Conservation (phyloP, 2,329 filamentous ascomycete species). For the Simplicillium aogashimaense region DNA sequence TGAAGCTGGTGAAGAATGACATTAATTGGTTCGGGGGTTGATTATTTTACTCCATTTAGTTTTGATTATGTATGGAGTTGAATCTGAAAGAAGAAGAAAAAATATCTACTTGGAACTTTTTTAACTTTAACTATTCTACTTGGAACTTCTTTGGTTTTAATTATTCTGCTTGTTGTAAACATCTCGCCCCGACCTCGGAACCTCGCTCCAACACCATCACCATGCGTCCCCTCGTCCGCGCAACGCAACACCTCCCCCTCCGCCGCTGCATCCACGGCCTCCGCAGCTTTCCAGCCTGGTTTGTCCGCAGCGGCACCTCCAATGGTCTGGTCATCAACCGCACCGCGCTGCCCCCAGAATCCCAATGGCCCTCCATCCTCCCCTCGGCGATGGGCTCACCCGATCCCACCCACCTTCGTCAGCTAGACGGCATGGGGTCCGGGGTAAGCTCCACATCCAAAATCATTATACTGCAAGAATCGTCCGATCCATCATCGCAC, state of each 20-base stretch:
- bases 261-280: not conserved
- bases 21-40: too few relatives aligned
- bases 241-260: not conserved
- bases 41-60: too few relatives aligned
- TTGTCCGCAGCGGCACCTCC: constrained; percentile 56
- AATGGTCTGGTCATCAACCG: constrained; percentile 46
- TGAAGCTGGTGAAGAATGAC: too few relatives aligned
- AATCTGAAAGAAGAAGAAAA: not conserved
- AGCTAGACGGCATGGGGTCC: constrained; percentile 63
- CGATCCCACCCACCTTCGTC: constrained; percentile 52
- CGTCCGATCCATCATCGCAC: not conserved
- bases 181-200: not conserved
- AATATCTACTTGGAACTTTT: not conserved
- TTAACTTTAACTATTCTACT: too few relatives aligned
- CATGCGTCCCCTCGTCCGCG: not conserved
- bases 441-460: constrained; percentile 63
- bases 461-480: constrained; percentile 48
- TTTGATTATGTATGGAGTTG: not conserved
- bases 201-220: not conserved
- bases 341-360: constrained; percentile 21
- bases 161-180: constrained; percentile 14
- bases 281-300: constrained; percentile 27
- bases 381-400: constrained; percentile 52
- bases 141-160: not conserved
- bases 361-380: constrained; percentile 39